These are phyloP conservation scores for Dictyostelium firmibasis DNA, from an alignment of 78 protist genomes.

Conservation along the genomic window DNA sequence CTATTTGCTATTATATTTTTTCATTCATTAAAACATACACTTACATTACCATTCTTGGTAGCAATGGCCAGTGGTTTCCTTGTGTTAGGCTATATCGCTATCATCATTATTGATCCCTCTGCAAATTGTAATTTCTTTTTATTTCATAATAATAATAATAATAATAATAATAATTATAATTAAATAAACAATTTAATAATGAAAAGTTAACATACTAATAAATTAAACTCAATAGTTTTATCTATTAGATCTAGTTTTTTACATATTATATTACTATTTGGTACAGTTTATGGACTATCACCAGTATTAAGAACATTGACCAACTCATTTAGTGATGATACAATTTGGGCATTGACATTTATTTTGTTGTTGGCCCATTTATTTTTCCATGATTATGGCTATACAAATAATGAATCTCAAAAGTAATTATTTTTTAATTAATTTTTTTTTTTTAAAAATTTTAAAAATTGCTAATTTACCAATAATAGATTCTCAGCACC, in stretches of 20 bases:
- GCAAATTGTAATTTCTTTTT: conserved; percentile 20
- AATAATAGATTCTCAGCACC: conserved; percentile 66
- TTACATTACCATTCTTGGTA: conserved; percentile 20
- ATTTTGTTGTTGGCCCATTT: conserved; percentile 77
- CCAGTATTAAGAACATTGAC: conserved; percentile 86
- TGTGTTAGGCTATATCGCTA: conserved; percentile 49
- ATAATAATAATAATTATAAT: background rate
- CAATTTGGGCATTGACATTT: conserved; percentile 84
- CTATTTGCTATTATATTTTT: conserved; percentile 45
- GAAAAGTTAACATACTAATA: background rate
- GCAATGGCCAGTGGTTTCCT: conserved; percentile 43
- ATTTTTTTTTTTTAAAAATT: background rate
- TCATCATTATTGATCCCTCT: conserved; percentile 53
- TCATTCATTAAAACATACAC: conserved; percentile 50
- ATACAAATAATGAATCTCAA: conserved; percentile 47
- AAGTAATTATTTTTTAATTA: background rate
- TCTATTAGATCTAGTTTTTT: conserved; percentile 58
- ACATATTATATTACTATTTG: conserved; percentile 72
- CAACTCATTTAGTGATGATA: conserved; percentile 79
- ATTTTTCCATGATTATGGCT: conserved; percentile 84
- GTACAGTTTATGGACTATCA: conserved; percentile 77
- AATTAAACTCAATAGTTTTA: background rate
- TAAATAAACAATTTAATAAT: background rate
- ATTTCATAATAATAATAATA: background rate
- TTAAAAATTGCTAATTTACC: no score